Percentiles rank a stretch among this genome's conserved stretches.
Evolutionary conservation across 2,329 filamentous ascomycete genomes (phyloP).

Genomic region (Neofusicoccum cordaticola): DNA sequence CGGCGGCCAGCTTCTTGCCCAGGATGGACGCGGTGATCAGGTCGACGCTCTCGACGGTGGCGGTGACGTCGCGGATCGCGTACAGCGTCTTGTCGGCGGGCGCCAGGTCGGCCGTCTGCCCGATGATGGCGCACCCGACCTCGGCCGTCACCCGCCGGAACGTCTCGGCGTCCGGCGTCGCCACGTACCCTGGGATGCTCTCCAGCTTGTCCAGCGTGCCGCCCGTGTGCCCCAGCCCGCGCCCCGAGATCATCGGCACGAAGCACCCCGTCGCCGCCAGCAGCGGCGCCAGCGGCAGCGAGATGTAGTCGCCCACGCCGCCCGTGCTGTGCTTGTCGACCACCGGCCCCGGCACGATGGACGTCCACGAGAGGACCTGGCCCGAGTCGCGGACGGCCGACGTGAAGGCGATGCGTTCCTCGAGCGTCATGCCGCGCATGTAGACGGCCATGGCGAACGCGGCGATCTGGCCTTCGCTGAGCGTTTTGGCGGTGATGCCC

Average conservation of each 20-base stretch:
- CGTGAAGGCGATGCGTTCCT: slow-evolving; percentile 17
- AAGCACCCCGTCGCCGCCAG: slow-evolving; percentile 13
- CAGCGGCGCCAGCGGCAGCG: slow-evolving; percentile 16
- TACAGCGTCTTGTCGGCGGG: slow-evolving; percentile 18
- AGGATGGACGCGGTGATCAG: slow-evolving; percentile 16
- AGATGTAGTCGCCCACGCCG: slow-evolving; percentile 17
- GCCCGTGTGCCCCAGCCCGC: slow-evolving; percentile 17
- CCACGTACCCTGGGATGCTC: slow-evolving; percentile 17
- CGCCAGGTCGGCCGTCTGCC: slow-evolving; percentile 15
- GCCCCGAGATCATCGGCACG: slow-evolving; percentile 17
- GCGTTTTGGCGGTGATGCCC: slow-evolving; percentile 4
- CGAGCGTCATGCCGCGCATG: slow-evolving; percentile 15
- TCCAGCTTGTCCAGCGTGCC: slow-evolving; percentile 17
- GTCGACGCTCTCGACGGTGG: slow-evolving; percentile 16
- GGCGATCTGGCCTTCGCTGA: slow-evolving; percentile 14
- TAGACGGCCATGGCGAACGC: slow-evolving; percentile 17
- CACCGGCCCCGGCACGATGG: neutral
- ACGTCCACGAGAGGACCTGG: slow-evolving; percentile 4
- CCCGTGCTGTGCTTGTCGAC: slow-evolving; percentile 18
- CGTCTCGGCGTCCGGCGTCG: slow-evolving; percentile 1
- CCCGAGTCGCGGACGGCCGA: slow-evolving; percentile 14
- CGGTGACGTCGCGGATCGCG: slow-evolving; percentile 16
- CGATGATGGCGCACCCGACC: slow-evolving; percentile 16
- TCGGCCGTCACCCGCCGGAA: slow-evolving; percentile 2
- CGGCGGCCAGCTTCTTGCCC: slow-evolving; percentile 16